Evolutionary conservation across 768 basidiomycete species (phyloP).

Genomic region (Naematelia aurantialba): DNA sequence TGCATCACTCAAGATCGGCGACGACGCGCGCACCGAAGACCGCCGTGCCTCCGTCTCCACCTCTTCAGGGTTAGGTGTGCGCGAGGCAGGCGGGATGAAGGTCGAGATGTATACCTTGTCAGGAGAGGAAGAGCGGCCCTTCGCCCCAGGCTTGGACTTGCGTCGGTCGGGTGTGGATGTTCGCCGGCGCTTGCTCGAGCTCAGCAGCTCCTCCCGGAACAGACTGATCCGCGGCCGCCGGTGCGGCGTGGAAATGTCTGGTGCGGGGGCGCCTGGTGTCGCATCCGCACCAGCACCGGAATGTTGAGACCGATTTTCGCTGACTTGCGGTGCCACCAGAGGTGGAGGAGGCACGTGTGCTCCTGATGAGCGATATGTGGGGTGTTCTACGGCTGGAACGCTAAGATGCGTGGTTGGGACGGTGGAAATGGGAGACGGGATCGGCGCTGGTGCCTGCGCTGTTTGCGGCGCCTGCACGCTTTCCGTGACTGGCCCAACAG

Average conservation of each 20-base stretch:
- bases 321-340: too few species aligned
- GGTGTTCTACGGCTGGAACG: too few species aligned
- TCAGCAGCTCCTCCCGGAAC: neutral
- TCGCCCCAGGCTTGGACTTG: neutral
- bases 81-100: neutral
- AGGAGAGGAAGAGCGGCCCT: conserved; percentile 4
- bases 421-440: neutral
- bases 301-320: too few species aligned
- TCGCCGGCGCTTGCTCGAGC: neutral
- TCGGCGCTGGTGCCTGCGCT: neutral
- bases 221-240: neutral
- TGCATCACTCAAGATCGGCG: neutral
- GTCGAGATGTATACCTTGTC: conserved; percentile 10
- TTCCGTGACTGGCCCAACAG: neutral
- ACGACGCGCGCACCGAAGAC: neutral
- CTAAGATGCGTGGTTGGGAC: neutral
- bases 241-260: neutral
- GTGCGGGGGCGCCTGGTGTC: conserved; percentile 2
- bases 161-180: neutral
- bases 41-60: neutral
- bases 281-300: conserved; percentile 1
- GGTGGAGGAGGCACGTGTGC: too few species aligned
- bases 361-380: too few species aligned
- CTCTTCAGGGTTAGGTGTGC: too few species aligned
- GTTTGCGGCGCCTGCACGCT: neutral